Conservation (phyloP, 148 eudicot species). For the Vaccinium vitisidaea region DNA sequence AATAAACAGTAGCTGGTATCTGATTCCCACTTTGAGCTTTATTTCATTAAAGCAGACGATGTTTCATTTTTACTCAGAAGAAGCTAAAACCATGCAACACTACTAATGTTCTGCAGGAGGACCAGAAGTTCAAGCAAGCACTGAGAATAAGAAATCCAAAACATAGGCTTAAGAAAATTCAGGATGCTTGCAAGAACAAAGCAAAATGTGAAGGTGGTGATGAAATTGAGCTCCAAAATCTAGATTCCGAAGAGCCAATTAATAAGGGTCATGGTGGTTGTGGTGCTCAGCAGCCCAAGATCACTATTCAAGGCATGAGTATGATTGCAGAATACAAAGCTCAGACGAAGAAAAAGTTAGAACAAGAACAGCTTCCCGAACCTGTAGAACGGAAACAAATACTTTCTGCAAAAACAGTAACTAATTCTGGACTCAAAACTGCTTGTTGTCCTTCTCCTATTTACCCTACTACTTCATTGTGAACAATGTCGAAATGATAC, state of each 20-base stretch:
- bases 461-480: neutral
- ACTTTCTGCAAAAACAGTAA: constrained; percentile 75
- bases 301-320: constrained; percentile 78
- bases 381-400: constrained; percentile 81
- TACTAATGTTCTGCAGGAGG: constrained; percentile 48
- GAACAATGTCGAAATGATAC: neutral
- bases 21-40: neutral
- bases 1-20: neutral
- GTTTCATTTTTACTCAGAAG: neutral
- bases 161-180: constrained; percentile 73
- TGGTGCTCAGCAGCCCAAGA: constrained; percentile 79
- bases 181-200: constrained; percentile 92
- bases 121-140: constrained; percentile 81
- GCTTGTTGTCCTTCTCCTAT: neutral
- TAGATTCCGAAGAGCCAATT: constrained; percentile 61
- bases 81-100: neutral
- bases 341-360: constrained; percentile 66
- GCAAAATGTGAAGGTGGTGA: constrained; percentile 96
- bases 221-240: constrained; percentile 63
- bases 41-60: neutral
- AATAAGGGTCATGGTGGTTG: constrained; percentile 75
- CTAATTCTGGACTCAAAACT: neutral
- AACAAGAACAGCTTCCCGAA: constrained; percentile 73
- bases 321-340: constrained; percentile 68
- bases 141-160: constrained; percentile 82